Base-by-base conservation (phyloP, 1,139 yeast genomes). In the Pichia sp. region DNA sequence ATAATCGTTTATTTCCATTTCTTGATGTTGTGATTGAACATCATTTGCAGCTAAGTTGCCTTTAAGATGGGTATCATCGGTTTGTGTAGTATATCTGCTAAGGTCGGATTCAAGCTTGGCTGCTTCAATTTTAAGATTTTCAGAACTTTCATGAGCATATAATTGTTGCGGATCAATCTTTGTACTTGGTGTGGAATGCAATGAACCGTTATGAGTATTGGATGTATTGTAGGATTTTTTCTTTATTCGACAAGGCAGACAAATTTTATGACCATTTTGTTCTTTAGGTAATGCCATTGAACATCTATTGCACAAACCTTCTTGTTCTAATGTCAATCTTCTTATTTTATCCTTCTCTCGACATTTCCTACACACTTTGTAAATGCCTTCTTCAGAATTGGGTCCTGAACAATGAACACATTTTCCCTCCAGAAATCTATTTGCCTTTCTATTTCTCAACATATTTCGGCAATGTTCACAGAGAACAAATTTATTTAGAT, bases 331-430 rank as follows among this genome's bases (percentile, higher is more conserved):
- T 46, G 72, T 73, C 31, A 74, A 67, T 48, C 86, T 61, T 51
- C 86, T 66, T 40, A 74, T 65, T 55, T 75, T 77, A 56, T 80
- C 86, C 53, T 76, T 78, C 44, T 71, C 76, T 48, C 86, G 68
- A 59, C 87, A 80, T 52, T 84, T 65, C 49, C 71, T 68, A 56
- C 87, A 80, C 11, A 80, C 86, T 56, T 79, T 79, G 59, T 66
- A 80, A 43, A 66, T 67, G 6, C 71, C 68, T 16, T 44, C 47
- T 40, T 50, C 61, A n/a, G 45, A 44, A 40, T 78, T 67, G 3
- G 82, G 80, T 1, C 84, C 84, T 2, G 80, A 69, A 53, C 87
- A 80, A 56, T 80, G 86, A 8, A 80, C 82, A 63, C 87, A 80
- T 54, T 73, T 73, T 0, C 87, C 86, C 53, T 72, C 74, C 11